Base-by-base conservation (phyloP, 1,284 basidiomycete genomes). In the Waitea zeae region DNA sequence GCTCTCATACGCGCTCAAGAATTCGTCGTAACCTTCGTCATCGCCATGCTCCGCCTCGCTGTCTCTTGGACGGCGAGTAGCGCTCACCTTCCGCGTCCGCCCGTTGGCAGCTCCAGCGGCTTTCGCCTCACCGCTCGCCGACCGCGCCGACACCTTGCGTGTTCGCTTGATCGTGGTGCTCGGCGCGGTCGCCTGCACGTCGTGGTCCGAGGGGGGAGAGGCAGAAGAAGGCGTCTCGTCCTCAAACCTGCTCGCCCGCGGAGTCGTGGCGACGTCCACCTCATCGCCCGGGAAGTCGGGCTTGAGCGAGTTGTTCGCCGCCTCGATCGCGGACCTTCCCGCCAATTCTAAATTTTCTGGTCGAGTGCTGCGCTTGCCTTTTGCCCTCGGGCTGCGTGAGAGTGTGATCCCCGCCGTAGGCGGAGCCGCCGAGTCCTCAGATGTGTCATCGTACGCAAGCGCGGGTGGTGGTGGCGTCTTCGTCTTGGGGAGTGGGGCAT, bases 1-100 rank as follows among this genome's bases (percentile, higher is more conserved):
- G 46, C 79, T 81, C 52, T 81, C 79, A 45, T 83, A 83, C 17
- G 77, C 77, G 48, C 74, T 79, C 42, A 82, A 49, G 37, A 82
- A 47, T 19, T 81, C 79, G 41, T 76, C 76, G 38, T 81, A 82
- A 4, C 74, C 77, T 47, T 81, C 78, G 42, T 81, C 78, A 40
- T 81, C 77, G 2, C 78, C 78, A 37, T 80, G 75, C 35, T 75
- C 70, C 1, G 73, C 75, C 51, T 41, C 31, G 57, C 53, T 12
- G 36, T 31, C 33, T 57, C 55, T 17, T 31, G 30, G 13, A 37
- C 40, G 18, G 47, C n/a, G n/a, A n/a, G n/a, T n/a, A n/a, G n/a
- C n/a, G n/a, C n/a, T n/a, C n/a, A n/a, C n/a, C n/a, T n/a, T n/a
- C n/a, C n/a, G n/a, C n/a, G n/a, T n/a, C n/a, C n/a, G n/a, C n/a